A percentile compares a stretch with the other conserved stretches of the same genome.
phyloP scores from a whole-genome alignment of 2,329 filamentous ascomycete genomes.

The Stenocarpella maydis region DNA sequence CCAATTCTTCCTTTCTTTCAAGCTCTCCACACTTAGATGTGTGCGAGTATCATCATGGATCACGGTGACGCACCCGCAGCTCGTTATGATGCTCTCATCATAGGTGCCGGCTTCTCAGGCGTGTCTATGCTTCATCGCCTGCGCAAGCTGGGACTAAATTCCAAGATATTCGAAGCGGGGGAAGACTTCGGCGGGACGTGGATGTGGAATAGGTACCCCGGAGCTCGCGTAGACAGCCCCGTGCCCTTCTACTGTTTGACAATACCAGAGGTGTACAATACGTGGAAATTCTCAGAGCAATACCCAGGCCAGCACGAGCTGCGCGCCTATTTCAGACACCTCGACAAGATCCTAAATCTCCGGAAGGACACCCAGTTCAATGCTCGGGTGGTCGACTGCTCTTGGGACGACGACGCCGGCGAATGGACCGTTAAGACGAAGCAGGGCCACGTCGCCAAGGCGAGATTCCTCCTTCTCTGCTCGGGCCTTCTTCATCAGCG shows the following conservation, averaged over 20 bases:
- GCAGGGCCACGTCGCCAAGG: slow-evolving; percentile 48
- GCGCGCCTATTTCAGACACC: slow-evolving; percentile 54
- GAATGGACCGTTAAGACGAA: slow-evolving; percentile 55
- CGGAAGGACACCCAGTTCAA: slow-evolving; percentile 55
- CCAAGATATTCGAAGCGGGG: slow-evolving; percentile 30
- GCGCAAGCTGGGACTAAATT: slow-evolving; percentile 19
- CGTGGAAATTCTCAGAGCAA: slow-evolving; percentile 53
- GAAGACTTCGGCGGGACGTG: slow-evolving; percentile 25
- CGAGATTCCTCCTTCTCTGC: slow-evolving; percentile 55
- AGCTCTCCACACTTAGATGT: too few species aligned
- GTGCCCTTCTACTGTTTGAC: slow-evolving; percentile 42
- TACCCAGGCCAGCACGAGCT: slow-evolving; percentile 52
- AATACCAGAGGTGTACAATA: slow-evolving; percentile 49
- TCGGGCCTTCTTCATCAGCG: slow-evolving; percentile 56
- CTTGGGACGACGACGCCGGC: slow-evolving; percentile 47
- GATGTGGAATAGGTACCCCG: slow-evolving; percentile 50
- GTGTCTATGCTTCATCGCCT: slow-evolving; percentile 22
- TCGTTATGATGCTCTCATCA: slow-evolving; percentile 23
- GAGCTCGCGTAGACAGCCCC: slow-evolving; percentile 47
- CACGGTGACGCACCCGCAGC: neutral
- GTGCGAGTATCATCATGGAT: neutral
- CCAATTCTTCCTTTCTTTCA: too few species aligned
- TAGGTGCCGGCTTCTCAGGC: slow-evolving; percentile 29
- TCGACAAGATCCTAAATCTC: slow-evolving; percentile 53
- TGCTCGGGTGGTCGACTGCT: slow-evolving; percentile 50